Evolutionary conservation across 1,139 yeast species (phyloP).

Genomic region (Diutina catenulata): DNA sequence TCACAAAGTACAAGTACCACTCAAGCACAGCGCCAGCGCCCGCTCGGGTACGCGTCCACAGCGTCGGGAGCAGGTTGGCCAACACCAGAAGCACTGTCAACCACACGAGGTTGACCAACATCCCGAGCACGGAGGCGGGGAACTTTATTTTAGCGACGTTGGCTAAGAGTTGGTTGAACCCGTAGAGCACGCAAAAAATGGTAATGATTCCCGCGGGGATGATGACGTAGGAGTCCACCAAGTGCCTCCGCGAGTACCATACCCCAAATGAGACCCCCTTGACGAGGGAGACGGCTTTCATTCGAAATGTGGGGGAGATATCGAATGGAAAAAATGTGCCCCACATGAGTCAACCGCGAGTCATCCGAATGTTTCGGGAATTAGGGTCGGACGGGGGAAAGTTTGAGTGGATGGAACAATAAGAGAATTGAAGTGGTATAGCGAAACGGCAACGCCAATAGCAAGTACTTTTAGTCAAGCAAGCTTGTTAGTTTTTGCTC

Average conservation of each 20-base stretch:
- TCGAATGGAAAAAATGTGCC: not conserved
- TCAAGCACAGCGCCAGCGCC: constrained; percentile 20
- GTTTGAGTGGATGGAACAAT: too few species aligned
- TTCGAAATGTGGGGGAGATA: not conserved
- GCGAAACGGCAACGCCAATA: too few species aligned
- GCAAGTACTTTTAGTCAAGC: too few species aligned
- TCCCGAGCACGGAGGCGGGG: constrained; percentile 69
- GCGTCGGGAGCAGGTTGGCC: constrained; percentile 9
- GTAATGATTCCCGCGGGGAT: constrained; percentile 26
- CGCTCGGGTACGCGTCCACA: too few species aligned
- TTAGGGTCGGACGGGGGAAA: too few species aligned
- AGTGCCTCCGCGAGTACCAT: constrained; percentile 20
- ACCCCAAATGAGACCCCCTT: constrained; percentile 16
- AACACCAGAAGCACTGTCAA: constrained; percentile 25
- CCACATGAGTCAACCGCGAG: too few species aligned
- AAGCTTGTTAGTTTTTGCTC: too few species aligned
- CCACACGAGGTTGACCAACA: constrained; percentile 48
- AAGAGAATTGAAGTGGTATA: too few species aligned
- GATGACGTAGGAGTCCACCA: constrained; percentile 22
- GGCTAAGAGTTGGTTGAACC: constrained; percentile 42
- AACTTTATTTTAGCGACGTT: constrained; percentile 41
- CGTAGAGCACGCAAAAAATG: constrained; percentile 40
- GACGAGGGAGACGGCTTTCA: not conserved
- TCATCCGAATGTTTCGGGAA: too few species aligned
- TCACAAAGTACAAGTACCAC: constrained; percentile 35